Conservation (phyloP, 352 stramenopile genomes). For the Elongisporangium anandrum region DNA sequence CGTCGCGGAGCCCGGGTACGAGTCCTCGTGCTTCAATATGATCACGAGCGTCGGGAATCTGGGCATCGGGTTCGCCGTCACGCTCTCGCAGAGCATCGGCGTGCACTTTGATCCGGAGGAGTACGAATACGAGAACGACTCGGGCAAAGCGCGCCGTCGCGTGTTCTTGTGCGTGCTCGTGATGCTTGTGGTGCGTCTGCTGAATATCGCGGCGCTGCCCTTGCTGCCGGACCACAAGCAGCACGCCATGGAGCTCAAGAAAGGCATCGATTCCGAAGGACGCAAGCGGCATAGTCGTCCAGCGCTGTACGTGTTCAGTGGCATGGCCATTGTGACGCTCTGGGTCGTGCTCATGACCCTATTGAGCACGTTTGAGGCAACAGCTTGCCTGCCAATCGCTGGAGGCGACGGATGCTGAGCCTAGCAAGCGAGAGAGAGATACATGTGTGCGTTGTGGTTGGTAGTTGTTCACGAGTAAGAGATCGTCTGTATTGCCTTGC, state of each 20-base stretch:
- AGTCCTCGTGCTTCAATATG: constrained; percentile 43
- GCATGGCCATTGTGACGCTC: constrained; percentile 34
- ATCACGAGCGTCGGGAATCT: constrained; percentile 51
- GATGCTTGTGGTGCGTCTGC: constrained; percentile 23
- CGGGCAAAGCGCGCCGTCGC: constrained; percentile 29
- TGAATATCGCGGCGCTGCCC: constrained; percentile 28
- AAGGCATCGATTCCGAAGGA: constrained; percentile 9
- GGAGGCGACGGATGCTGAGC: constrained; percentile 57
- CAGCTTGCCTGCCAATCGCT: constrained; percentile 57
- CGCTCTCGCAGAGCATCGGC: constrained; percentile 59
- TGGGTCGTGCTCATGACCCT: constrained; percentile 52
- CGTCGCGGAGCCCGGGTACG: constrained; percentile 37
- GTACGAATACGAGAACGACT: constrained; percentile 40
- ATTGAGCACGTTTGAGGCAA: constrained; percentile 44
- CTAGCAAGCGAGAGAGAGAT: not conserved
- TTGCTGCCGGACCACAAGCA: constrained; percentile 40
- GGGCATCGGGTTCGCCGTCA: constrained; percentile 42
- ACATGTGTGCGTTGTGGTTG: constrained; percentile 8
- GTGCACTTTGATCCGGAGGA: constrained; percentile 61
- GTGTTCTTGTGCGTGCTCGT: constrained; percentile 49
- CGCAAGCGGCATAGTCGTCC: constrained; percentile 11
- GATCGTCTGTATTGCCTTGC: not conserved
- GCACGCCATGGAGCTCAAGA: constrained; percentile 25
- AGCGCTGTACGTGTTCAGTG: constrained; percentile 20
- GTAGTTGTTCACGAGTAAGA: constrained; percentile 1